Evolutionary conservation across 192 early-diverging fungal species (phyloP), one percentile per base, ranked within the genome.

Genomic region (Entomortierella parvispora): DNA sequence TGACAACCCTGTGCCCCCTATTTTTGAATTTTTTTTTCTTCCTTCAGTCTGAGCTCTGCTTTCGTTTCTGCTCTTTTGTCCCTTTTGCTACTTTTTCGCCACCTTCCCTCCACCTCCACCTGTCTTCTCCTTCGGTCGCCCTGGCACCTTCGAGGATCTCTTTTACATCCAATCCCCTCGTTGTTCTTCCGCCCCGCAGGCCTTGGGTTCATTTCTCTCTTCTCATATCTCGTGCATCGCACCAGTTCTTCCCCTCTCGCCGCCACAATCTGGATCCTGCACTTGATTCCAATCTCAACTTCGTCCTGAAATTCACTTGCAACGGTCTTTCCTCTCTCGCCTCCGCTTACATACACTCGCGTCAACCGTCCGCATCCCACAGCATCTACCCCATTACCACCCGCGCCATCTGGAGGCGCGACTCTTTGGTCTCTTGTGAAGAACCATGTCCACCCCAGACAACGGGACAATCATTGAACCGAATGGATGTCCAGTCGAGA

Each of bases 401-500:
- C n/a, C n/a, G n/a, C n/a, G n/a, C n/a, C n/a, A n/a, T n/a, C n/a
- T n/a, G n/a, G n/a, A n/a, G n/a, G n/a, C n/a, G n/a, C n/a, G n/a
- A n/a, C n/a, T n/a, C n/a, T n/a, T n/a, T n/a, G n/a, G n/a, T n/a
- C n/a, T n/a, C n/a, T n/a, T n/a, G n/a, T n/a, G n/a, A n/a, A n/a
- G n/a, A n/a, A 34, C 28, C 28, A 59, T 62, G 59, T 62, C 59
- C 9, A 34, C 33, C 23, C 51, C 15, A 15, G 22, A 58, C 42
- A 72, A 59, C 49, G 37, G 32, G 29, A 66, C 51, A 28, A 28
- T 55, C 18, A 20, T 68, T 15, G 60, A 52, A 2, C 74, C 74
- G 17, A 77, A 77, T 49, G 74, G 74, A 46, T 77, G 74, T 42
- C 74, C 74, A 2, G 18, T 77, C 47, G 74, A 77, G 47, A 63